A percentile compares a stretch with the other conserved stretches of the same genome.
phyloP scores from a whole-genome alignment of 495 filamentous ascomycete genomes.

The Neurospora tetraspora region DNA sequence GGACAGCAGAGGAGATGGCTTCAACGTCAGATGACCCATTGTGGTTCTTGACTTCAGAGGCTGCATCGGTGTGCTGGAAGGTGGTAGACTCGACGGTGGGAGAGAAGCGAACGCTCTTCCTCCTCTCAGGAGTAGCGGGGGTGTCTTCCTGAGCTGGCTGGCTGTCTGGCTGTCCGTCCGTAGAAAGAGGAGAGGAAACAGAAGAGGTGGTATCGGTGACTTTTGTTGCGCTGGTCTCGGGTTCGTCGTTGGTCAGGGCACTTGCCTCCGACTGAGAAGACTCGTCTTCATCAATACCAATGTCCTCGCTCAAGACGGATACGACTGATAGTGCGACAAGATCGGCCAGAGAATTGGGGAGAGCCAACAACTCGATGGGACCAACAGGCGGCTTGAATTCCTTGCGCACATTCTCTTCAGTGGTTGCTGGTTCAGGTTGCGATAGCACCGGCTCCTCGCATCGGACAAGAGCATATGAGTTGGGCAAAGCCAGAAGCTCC shows the following conservation, averaged over 20 bases:
- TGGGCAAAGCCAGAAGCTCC: slow-evolving; percentile 18
- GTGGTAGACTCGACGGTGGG: slow-evolving; percentile 49
- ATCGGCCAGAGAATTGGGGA: slow-evolving; percentile 22
- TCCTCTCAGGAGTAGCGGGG: slow-evolving; percentile 21
- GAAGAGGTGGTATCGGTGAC: slow-evolving; percentile 1
- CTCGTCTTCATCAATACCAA: neutral
- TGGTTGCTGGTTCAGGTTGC: neutral
- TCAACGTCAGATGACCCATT: neutral
- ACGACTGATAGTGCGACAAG: slow-evolving; percentile 3
- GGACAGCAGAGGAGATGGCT: neutral
- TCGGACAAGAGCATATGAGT: slow-evolving; percentile 6
- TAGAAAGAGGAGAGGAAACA: neutral
- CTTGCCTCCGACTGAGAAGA: neutral
- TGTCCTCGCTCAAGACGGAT: neutral
- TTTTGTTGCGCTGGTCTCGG: neutral
- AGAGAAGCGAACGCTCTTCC: slow-evolving; percentile 57
- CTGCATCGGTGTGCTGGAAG: slow-evolving; percentile 33
- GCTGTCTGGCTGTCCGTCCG: neutral
- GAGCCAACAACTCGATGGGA: slow-evolving; percentile 18
- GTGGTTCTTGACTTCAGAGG: neutral
- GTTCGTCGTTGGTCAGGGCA: neutral
- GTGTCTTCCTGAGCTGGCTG: neutral
- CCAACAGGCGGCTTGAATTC: slow-evolving; percentile 15
- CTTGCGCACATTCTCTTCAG: neutral
- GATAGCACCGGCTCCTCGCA: neutral